These are phyloP conservation scores for Lathyrus aphaca DNA, from an alignment of 306 rosid genomes.

Conservation along the genomic window DNA sequence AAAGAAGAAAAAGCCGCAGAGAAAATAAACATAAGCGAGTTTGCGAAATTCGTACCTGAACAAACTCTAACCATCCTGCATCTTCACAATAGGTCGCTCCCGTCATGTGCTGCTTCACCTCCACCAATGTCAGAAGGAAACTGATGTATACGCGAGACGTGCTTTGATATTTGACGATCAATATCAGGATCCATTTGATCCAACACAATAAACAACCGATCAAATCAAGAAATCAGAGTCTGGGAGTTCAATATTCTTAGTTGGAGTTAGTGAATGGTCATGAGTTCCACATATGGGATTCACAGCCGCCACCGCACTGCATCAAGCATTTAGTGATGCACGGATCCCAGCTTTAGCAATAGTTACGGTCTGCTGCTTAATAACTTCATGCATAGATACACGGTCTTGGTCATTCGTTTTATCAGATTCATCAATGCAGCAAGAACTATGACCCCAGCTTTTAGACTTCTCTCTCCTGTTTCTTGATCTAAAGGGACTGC, in stretches of 20 bases:
- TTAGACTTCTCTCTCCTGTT: no score
- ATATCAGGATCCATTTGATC: constrained; percentile 99
- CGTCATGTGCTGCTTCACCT: constrained; percentile 73
- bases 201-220: constrained; percentile 86
- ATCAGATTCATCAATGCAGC: constrained; percentile 99
- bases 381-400: constrained; percentile 97
- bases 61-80: no score
- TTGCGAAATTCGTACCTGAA: no score
- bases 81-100: no score
- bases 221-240: constrained; percentile 98
- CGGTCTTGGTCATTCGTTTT: constrained; percentile 98
- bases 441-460: no score
- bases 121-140: constrained; percentile 79
- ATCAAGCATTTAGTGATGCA: constrained; percentile 94
- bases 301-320: constrained; percentile 99
- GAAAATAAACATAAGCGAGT: no score
- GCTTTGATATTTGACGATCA: constrained; percentile 85
- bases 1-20: no score
- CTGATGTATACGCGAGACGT: no score
- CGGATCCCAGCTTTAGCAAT: constrained; percentile 99
- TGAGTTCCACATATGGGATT: constrained; percentile 98
- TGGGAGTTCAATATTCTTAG: constrained; percentile 95
- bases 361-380: constrained; percentile 99
- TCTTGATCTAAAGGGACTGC: no score
- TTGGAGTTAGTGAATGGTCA: constrained; percentile 96